Conservation (phyloP, 116 monocot species). For the Posidonia oceanica region DNA sequence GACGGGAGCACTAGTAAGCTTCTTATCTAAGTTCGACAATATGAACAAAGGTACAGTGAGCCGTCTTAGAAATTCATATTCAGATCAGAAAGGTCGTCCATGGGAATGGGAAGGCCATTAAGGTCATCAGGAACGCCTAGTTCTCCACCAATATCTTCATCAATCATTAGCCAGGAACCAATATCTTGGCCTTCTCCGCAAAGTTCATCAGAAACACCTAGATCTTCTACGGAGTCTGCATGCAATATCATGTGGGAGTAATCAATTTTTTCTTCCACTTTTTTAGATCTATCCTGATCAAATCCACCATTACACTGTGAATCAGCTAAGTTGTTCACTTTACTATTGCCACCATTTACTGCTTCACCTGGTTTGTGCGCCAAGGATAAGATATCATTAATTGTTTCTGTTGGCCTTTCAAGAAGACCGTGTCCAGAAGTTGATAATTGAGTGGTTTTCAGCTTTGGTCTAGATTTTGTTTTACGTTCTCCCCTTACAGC, state of each 20-base stretch:
- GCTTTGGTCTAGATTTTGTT: conserved; percentile 67
- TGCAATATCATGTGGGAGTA: conserved; percentile 42
- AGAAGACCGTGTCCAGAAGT: conserved; percentile 22
- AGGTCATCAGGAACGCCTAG: conserved; percentile 23
- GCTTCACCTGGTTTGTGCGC: conserved; percentile 17
- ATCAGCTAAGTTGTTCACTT: conserved; percentile 3
- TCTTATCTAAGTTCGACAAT: conserved; percentile 38
- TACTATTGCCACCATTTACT: conserved; percentile 8
- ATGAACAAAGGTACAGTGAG: conserved; percentile 19
- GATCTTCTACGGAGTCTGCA: conserved; percentile 44
- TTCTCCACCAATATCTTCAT: conserved; percentile 54
- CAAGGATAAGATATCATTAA: conserved; percentile 9
- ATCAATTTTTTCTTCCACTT: conserved; percentile 19
- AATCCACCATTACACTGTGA: neutral
- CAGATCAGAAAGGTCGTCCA: conserved; percentile 87
- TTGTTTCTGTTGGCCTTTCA: conserved; percentile 27
- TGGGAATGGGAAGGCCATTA: conserved; percentile 73
- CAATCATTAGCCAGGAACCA: conserved; percentile 84
- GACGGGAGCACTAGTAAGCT: conserved; percentile 10
- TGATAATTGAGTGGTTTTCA: conserved; percentile 63
- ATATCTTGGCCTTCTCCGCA: conserved; percentile 66
- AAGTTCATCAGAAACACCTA: conserved; percentile 43
- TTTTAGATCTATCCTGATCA: conserved; percentile 21
- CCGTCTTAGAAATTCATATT: conserved; percentile 51
- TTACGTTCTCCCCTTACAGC: conserved; percentile 59